A percentile compares a stretch with the other conserved stretches of the same genome.
Conservation (phyloP, 169 alveolate genomes). For the Theileria parva region DNA sequence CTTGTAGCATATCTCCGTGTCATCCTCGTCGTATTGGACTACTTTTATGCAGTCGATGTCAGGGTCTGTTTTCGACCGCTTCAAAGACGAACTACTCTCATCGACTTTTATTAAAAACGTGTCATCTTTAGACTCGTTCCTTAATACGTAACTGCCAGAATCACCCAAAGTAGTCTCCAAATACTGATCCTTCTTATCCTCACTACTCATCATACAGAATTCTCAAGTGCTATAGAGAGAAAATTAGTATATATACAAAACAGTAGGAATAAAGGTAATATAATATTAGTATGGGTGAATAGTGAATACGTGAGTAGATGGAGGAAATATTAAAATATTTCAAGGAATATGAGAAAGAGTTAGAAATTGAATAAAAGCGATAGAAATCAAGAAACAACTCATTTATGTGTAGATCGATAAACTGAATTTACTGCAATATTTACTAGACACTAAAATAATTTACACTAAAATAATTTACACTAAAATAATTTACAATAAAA, state of each 20-base stretch:
- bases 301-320: neutral
- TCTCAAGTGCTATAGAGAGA: neutral
- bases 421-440: neutral
- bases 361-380: neutral
- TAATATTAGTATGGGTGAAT: neutral
- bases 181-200: neutral
- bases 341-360: neutral
- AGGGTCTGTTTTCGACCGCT: conserved; percentile 35
- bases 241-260: too few relatives aligned
- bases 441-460: neutral
- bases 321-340: neutral
- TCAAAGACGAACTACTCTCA: neutral
- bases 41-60: conserved; percentile 34
- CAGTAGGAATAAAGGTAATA: neutral
- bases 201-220: neutral
- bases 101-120: neutral
- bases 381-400: neutral
- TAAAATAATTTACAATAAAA: neutral
- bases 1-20: conserved; percentile 38
- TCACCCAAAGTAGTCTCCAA: neutral
- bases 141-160: neutral
- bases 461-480: neutral
- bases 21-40: conserved; percentile 48
- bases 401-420: neutral
- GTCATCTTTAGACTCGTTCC: conserved; percentile 17